Base-by-base conservation (phyloP, 2,329 filamentous ascomycete genomes). In the Colletotrichum lupini region DNA sequence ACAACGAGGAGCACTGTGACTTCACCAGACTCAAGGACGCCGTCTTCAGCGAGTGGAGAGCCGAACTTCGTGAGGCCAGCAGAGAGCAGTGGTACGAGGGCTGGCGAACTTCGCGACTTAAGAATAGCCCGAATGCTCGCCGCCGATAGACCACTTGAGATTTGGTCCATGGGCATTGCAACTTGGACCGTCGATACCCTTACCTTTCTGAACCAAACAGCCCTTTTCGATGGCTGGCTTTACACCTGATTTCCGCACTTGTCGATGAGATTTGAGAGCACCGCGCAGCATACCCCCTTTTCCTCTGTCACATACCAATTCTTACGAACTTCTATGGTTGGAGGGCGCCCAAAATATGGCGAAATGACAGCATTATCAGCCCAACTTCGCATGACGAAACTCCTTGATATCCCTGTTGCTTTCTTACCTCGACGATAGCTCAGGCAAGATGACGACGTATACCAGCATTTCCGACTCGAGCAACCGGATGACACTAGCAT, bases 11-110 rank as follows among this genome's bases (percentile, higher is more conserved):
- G 77, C 97, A 99, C 84, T 99, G 97, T 84, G 97, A 99, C 83
- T 99, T 98, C 82, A 87, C 93, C 68, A 92, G 93, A 75, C 89
- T 99, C 77, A 97, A 97, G 84, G 95, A 98, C 73, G 92, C 93
- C 8, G 94, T 99, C 37, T 99, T 99, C 82, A 92, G 87, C 76
- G 96, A 98, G 80, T 99, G 97, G 97, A 93, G 96, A 63, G 90
- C 90, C 56, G 97, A 99, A 81, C 87, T 99, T 73, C 93, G 96
- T 74, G 95, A 98, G 82, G 93, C 95, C 65, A 97, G 95, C 82
- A 91, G 95, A 68, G 95, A 97, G 80, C 90, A 95, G 78, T 98
- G 95, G 94, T 98, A 98, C 78, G 96, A 98, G 83, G 92, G 94
- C 78, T 98, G 96, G 97, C 92, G 97, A 83, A 98, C 91, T 9